Percentiles rank a stretch among this genome's conserved stretches.
Evolutionary conservation across 176 grass and related monocot genomes (phyloP).

Genomic region (Triticum timopheevii): DNA sequence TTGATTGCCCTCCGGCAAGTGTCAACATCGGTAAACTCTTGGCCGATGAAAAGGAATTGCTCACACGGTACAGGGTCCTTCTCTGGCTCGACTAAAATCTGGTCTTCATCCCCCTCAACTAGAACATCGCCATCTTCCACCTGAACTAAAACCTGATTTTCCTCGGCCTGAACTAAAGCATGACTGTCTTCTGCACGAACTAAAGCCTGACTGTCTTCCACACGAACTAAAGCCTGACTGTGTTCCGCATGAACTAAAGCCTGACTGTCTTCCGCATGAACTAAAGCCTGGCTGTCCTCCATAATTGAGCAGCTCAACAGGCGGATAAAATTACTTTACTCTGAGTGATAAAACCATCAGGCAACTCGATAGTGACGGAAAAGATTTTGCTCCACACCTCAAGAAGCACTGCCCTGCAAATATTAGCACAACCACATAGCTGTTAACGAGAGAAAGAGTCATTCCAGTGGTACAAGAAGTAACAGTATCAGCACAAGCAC

Average conservation of each 20-base stretch:
- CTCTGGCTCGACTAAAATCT: constrained; percentile 46
- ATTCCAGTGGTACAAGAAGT: neutral
- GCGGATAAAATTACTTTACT: constrained; percentile 21
- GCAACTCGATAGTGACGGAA: neutral
- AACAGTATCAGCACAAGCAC: neutral
- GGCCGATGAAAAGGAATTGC: constrained; percentile 63
- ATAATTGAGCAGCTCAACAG: constrained; percentile 27
- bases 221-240: neutral
- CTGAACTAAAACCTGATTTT: neutral
- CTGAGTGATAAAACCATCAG: constrained; percentile 17
- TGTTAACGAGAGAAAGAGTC: neutral
- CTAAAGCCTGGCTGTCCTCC: constrained; percentile 43
- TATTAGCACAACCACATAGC: constrained; percentile 22
- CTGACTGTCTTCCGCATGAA: constrained; percentile 38
- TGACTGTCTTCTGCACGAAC: constrained; percentile 33
- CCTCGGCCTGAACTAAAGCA: constrained; percentile 10
- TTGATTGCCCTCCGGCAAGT: constrained; percentile 69
- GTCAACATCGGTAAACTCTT: constrained; percentile 90
- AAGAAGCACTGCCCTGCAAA: constrained; percentile 25
- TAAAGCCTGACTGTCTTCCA: constrained; percentile 38
- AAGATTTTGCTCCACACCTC: neutral
- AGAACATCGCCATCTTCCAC: neutral
- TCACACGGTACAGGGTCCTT: constrained; percentile 38
- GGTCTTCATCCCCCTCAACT: neutral
- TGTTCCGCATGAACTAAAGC: constrained; percentile 40